Evolutionary conservation across 73 alveolate genomes (phyloP).

Genomic region (Paramecium sonneborni): DNA sequence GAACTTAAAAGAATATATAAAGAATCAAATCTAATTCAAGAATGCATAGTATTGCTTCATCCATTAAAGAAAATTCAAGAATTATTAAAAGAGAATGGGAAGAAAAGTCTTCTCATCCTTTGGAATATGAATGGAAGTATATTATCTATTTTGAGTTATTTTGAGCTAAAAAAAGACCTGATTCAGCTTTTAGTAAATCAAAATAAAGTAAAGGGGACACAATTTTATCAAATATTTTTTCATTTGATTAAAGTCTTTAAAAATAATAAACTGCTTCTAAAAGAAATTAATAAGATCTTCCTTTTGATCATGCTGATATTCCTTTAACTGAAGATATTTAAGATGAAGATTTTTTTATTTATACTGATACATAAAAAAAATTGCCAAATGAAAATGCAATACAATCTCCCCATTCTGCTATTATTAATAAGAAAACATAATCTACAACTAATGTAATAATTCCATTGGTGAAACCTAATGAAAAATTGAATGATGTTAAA

Average conservation of each 20-base stretch:
- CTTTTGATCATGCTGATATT: background rate
- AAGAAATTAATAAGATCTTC: background rate
- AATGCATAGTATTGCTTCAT: conserved; percentile 27
- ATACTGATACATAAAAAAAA: background rate
- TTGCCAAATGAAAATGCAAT: background rate
- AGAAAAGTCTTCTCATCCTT: conserved; percentile 42
- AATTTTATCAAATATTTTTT: background rate
- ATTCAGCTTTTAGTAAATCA: conserved; percentile 27
- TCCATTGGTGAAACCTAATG: conserved; percentile 15
- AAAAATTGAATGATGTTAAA: conserved; percentile 31
- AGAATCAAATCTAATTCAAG: background rate
- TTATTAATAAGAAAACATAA: background rate
- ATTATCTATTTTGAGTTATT: background rate
- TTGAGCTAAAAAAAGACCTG: conserved; percentile 21
- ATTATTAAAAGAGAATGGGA: conserved; percentile 18
- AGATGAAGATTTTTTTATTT: conserved; percentile 35
- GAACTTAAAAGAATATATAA: background rate
- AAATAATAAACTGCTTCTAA: background rate
- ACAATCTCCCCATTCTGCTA: background rate
- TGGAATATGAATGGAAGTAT: conserved; percentile 54
- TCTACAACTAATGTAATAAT: background rate
- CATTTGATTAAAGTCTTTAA: background rate
- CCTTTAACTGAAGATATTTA: background rate
- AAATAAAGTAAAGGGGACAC: background rate
- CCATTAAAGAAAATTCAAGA: conserved; percentile 42